Evolutionary conservation across 371 early-diverging fungal species (phyloP).

Genomic region (Zychaea mexicana): DNA sequence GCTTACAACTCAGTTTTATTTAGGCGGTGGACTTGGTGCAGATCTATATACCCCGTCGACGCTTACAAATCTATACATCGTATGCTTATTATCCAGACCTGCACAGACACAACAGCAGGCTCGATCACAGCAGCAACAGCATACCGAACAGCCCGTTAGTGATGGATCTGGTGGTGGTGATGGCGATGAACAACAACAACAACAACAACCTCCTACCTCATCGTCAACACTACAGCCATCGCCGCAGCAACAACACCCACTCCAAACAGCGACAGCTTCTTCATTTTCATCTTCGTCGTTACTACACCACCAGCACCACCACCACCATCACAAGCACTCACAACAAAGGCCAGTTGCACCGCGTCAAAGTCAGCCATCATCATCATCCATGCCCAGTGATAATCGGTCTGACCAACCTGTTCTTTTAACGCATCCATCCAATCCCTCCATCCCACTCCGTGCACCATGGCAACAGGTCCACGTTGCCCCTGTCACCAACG

Average conservation of each 20-base stretch:
- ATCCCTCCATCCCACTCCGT: not conserved
- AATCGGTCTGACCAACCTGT: slow-evolving; percentile 2
- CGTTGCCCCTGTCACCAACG: not conserved
- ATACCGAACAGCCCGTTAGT: not conserved
- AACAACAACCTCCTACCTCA: not conserved
- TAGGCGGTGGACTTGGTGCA: slow-evolving; percentile 65
- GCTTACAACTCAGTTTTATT: slow-evolving; percentile 50
- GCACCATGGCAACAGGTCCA: slow-evolving; percentile 4
- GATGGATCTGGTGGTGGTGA: not conserved
- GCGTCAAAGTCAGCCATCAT: not conserved
- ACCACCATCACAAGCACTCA: not conserved
- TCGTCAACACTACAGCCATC: not conserved
- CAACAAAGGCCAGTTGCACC: not conserved
- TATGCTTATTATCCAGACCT: slow-evolving; percentile 26
- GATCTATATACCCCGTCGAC: slow-evolving; percentile 39
- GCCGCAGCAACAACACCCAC: not conserved
- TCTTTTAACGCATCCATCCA: slow-evolving; percentile 15
- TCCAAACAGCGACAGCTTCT: not conserved
- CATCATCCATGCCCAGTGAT: not conserved
- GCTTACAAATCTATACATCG: slow-evolving; percentile 37
- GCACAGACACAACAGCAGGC: slow-evolving; percentile 5
- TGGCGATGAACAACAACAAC: not conserved
- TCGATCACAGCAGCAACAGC: not conserved
- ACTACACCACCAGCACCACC: not conserved
- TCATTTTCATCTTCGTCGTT: not conserved